These are phyloP conservation scores for Juncus inflexus DNA, from an alignment of 176 grass and related monocot genomes.

Conservation along the genomic window DNA sequence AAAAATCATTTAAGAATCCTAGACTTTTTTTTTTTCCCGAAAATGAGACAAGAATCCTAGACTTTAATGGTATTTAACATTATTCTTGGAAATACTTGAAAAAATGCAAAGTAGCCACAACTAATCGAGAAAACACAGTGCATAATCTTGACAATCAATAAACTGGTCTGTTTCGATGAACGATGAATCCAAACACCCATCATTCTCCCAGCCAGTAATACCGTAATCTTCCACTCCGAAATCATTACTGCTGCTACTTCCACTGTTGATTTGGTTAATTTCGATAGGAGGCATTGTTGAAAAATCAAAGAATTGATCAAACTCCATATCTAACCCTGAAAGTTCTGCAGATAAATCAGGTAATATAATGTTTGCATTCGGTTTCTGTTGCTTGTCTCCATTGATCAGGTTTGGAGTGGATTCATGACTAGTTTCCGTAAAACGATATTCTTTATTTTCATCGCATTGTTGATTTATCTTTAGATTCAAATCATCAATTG, in stretches of 20 bases:
- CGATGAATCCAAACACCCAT: constrained; percentile 19
- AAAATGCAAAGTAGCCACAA: not conserved
- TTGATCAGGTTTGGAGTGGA: not conserved
- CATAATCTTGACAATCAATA: constrained; percentile 15
- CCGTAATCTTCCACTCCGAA: constrained; percentile 30
- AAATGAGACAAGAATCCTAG: too few relatives aligned
- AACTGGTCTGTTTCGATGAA: constrained; percentile 11
- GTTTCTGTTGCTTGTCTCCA: not conserved
- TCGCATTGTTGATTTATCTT: constrained; percentile 21
- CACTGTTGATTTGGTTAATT: constrained; percentile 1
- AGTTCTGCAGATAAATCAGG: constrained; percentile 8
- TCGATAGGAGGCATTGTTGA: not conserved
- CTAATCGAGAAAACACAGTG: constrained; percentile 21
- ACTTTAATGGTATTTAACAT: too few relatives aligned
- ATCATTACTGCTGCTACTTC: constrained; percentile 18
- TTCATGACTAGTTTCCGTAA: not conserved
- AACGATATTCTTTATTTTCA: not conserved
- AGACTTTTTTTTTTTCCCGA: too few relatives aligned
- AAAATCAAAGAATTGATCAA: constrained; percentile 28
- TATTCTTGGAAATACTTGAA: too few relatives aligned
- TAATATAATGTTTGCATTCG: not conserved
- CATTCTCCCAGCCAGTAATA: not conserved
- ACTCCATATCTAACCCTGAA: constrained; percentile 9
- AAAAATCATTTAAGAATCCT: too few relatives aligned
- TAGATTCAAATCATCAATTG: constrained; percentile 37